These are phyloP conservation scores for Austroboletus festivus DNA, from an alignment of 768 basidiomycete species.

Conservation along the genomic window DNA sequence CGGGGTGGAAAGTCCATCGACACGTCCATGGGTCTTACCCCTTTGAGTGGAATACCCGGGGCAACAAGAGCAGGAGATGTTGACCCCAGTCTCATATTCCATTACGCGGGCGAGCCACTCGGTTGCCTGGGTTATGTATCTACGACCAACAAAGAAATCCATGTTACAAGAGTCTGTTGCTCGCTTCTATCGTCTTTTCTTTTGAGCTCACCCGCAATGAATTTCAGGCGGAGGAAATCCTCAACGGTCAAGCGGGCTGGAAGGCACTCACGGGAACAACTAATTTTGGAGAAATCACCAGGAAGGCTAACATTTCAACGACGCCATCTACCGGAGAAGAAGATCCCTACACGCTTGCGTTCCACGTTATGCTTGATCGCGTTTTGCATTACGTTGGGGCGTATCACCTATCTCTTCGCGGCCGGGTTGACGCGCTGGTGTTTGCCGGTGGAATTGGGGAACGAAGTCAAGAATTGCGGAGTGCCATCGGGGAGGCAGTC, in stretches of 20 bases:
- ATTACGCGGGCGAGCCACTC: constrained; percentile 56
- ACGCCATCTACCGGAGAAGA: constrained; percentile 19
- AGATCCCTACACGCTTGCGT: constrained; percentile 57
- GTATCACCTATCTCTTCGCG: constrained; percentile 71
- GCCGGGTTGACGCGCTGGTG: constrained; percentile 71
- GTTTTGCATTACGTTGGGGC: constrained; percentile 69
- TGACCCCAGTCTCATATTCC: constrained; percentile 87
- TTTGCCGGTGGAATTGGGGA: constrained; percentile 92
- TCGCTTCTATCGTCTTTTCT: neutral
- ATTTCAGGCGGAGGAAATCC: constrained; percentile 63
- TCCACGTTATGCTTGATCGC: constrained; percentile 76
- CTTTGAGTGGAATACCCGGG: constrained; percentile 83
- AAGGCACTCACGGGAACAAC: constrained; percentile 76
- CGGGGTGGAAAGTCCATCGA: constrained; percentile 70
- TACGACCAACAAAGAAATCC: constrained; percentile 42
- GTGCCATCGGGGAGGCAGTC: constrained; percentile 51
- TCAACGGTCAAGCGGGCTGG: constrained; percentile 77
- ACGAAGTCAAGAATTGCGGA: constrained; percentile 56
- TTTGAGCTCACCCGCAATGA: constrained; percentile 1
- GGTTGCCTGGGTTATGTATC: constrained; percentile 52
- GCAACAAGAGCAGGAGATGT: constrained; percentile 81
- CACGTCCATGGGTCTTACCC: constrained; percentile 91
- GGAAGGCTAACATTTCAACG: constrained; percentile 33
- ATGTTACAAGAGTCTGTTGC: constrained; percentile 46
- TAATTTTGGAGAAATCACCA: constrained; percentile 71